Percentiles rank a stretch among this genome's conserved stretches.
phyloP scores from a whole-genome alignment of 1,139 yeast species.

The Magnusiomyces suaveolens region DNA sequence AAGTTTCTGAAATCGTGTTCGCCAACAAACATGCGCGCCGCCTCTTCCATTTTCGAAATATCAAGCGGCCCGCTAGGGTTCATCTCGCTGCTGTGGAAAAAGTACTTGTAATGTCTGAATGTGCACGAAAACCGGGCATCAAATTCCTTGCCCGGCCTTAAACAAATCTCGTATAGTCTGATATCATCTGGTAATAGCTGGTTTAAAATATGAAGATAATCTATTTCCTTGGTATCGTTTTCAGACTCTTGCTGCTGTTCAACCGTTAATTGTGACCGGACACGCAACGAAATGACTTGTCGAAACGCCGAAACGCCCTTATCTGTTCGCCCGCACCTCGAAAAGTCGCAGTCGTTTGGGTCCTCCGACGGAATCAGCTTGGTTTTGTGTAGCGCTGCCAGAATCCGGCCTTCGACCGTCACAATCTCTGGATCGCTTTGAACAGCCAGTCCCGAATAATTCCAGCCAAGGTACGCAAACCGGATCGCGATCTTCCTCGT shows the following conservation, averaged over 20 bases:
- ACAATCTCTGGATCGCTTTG: slow-evolving; percentile 71
- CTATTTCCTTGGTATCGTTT: slow-evolving; percentile 59
- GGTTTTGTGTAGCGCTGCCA: slow-evolving; percentile 61
- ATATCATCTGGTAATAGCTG: slow-evolving; percentile 73
- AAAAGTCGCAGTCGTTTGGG: slow-evolving; percentile 51
- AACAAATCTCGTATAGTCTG: slow-evolving; percentile 67
- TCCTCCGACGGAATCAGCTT: slow-evolving; percentile 58
- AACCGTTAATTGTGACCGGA: slow-evolving; percentile 54
- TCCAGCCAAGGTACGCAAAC: slow-evolving; percentile 50
- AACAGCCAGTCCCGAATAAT: slow-evolving; percentile 79
- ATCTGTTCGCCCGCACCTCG: slow-evolving; percentile 95
- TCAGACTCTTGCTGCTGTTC: slow-evolving; percentile 49
- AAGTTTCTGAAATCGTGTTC: slow-evolving; percentile 88
- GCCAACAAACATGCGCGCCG: slow-evolving; percentile 59
- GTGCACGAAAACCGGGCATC: slow-evolving; percentile 90
- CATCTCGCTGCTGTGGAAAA: slow-evolving; percentile 42
- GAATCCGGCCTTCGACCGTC: slow-evolving; percentile 72
- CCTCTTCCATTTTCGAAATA: slow-evolving; percentile 55
- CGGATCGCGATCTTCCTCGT: slow-evolving; percentile 66
- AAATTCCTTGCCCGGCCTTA: slow-evolving; percentile 72
- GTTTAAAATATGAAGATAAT: slow-evolving; percentile 67
- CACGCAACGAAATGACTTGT: slow-evolving; percentile 75
- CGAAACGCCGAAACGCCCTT: slow-evolving; percentile 95
- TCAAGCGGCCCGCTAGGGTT: slow-evolving; percentile 37
- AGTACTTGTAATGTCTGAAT: slow-evolving; percentile 74